These are phyloP conservation scores for Penicillium cinerascens DNA, from an alignment of 495 filamentous ascomycete species.

Conservation along the genomic window DNA sequence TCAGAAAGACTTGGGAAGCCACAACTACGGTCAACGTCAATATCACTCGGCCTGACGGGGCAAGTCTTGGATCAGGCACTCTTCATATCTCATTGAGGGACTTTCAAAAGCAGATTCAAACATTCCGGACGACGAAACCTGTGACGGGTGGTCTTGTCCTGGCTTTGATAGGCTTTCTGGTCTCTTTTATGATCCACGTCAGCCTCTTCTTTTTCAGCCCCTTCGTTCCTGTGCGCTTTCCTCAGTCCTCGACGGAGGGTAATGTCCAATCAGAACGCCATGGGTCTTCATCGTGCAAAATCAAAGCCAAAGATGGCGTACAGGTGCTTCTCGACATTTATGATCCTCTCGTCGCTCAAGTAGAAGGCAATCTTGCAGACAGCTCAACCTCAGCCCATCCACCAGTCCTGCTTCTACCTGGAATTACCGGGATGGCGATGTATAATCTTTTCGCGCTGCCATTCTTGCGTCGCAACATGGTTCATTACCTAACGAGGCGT, in stretches of 20 bases:
- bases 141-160: background rate
- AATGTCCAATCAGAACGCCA: background rate
- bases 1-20: slow-evolving; percentile 55
- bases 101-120: slow-evolving; percentile 56
- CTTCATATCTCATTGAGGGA: slow-evolving; percentile 54
- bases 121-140: slow-evolving; percentile 33
- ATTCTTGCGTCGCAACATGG: slow-evolving; percentile 46
- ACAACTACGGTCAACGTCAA: slow-evolving; percentile 62
- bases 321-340: background rate
- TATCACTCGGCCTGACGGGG: slow-evolving; percentile 34
- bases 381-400: background rate
- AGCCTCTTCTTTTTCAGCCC: slow-evolving; percentile 54
- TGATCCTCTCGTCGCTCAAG: background rate
- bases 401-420: background rate
- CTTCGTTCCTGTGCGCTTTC: slow-evolving; percentile 24
- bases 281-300: background rate
- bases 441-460: background rate
- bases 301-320: background rate
- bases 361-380: background rate
- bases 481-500: slow-evolving; percentile 59
- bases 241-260: slow-evolving; percentile 4
- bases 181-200: slow-evolving; percentile 55
- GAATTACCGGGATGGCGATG: background rate
- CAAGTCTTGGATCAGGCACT: slow-evolving; percentile 54
- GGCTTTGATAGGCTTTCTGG: slow-evolving; percentile 21